These are phyloP conservation scores for Filobasidium wieringae DNA, from an alignment of 768 basidiomycete genomes.

Conservation along the genomic window DNA sequence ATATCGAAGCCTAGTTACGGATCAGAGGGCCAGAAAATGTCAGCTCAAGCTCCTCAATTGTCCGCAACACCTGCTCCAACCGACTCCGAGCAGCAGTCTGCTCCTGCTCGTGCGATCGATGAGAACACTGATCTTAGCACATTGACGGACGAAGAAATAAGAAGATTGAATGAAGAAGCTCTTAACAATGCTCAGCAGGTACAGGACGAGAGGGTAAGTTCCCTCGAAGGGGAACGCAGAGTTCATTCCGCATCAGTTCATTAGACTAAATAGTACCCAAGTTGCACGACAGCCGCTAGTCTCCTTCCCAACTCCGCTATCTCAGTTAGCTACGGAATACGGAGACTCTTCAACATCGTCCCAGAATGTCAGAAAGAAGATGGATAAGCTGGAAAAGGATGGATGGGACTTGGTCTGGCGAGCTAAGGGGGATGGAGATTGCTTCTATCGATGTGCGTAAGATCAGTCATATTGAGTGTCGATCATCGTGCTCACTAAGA, in stretches of 20 bases:
- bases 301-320: conserved; percentile 32
- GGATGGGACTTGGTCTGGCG: conserved; percentile 61
- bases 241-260: neutral
- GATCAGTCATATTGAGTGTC: neutral
- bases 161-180: conserved; percentile 22
- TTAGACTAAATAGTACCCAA: too few species aligned
- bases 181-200: neutral
- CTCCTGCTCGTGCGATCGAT: conserved; percentile 19
- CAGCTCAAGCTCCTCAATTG: too few species aligned
- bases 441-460: conserved; percentile 73
- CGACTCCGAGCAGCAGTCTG: neutral
- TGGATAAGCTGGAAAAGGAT: conserved; percentile 53
- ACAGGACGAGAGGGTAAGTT: conserved; percentile 1
- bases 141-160: conserved; percentile 38
- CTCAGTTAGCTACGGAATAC: conserved; percentile 34
- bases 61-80: too few species aligned
- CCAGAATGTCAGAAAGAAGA: conserved; percentile 53
- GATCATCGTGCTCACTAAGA: neutral
- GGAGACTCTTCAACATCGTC: conserved; percentile 16
- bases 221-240: too few species aligned
- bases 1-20: too few species aligned
- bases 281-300: conserved; percentile 32
- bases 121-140: conserved; percentile 35
- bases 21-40: too few species aligned
- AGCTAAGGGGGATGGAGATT: conserved; percentile 64